Conservation (phyloP, 140 eudicot species). For the Flaveria floridana region DNA sequence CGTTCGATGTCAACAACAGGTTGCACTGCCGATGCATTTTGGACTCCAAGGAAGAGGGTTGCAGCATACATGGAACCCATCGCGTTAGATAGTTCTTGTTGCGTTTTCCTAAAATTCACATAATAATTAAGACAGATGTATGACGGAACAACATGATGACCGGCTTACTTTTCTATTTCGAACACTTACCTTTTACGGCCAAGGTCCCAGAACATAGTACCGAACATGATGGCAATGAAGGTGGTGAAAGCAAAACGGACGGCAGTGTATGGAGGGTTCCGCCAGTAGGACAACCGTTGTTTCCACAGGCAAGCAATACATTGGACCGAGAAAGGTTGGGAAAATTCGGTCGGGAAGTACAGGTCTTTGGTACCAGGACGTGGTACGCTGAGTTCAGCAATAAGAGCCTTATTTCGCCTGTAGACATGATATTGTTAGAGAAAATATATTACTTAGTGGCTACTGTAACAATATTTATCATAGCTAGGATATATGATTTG, state of each 20-base stretch:
- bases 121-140: background rate
- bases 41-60: constrained; percentile 67
- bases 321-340: constrained; percentile 61
- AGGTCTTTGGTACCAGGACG: constrained; percentile 60
- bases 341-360: constrained; percentile 51
- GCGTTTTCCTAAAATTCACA: constrained; percentile 38
- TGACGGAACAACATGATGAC: too few species aligned
- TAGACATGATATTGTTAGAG: background rate
- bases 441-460: too few species aligned
- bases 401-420: constrained; percentile 81
- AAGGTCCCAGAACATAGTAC: constrained; percentile 76
- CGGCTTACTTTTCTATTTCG: background rate
- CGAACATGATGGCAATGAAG: constrained; percentile 53
- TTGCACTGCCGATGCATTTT: constrained; percentile 66
- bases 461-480: too few species aligned
- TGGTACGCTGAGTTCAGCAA: constrained; percentile 60
- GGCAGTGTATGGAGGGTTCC: constrained; percentile 81
- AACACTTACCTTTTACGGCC: constrained; percentile 58
- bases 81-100: constrained; percentile 57
- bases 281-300: constrained; percentile 80
- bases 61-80: constrained; percentile 86
- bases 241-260: constrained; percentile 70
- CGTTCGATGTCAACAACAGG: constrained; percentile 83
- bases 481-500: too few species aligned
- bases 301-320: constrained; percentile 83